phyloP scores from a whole-genome alignment of 192 early-diverging fungal species.

The Kappamyces sp. region DNA sequence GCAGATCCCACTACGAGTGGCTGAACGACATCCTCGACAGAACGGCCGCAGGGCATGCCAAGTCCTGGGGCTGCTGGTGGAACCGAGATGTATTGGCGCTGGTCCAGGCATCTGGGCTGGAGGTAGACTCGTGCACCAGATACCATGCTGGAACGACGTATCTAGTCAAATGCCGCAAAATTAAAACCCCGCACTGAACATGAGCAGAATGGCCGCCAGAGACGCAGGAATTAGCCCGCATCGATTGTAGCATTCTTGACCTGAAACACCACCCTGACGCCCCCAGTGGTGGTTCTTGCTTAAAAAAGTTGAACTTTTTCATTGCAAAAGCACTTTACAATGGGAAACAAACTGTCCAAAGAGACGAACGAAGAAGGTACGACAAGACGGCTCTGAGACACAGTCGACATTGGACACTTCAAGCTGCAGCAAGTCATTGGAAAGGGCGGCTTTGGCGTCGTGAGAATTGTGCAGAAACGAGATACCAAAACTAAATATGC shows the following conservation, averaged over 20 bases:
- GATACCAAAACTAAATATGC: constrained; percentile 73
- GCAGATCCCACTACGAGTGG: constrained; percentile 31
- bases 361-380: background rate
- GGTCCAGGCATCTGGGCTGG: constrained; percentile 46
- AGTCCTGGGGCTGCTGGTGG: constrained; percentile 67
- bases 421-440: constrained; percentile 82
- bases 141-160: constrained; percentile 67
- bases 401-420: constrained; percentile 84
- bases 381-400: background rate
- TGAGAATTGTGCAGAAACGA: constrained; percentile 90
- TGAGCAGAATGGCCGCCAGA: background rate
- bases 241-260: background rate
- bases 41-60: constrained; percentile 50
- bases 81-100: constrained; percentile 55
- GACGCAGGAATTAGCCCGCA: background rate
- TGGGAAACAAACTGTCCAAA: background rate
- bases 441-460: constrained; percentile 94
- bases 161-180: constrained; percentile 25
- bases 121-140: constrained; percentile 37
- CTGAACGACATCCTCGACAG: constrained; percentile 54
- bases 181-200: background rate
- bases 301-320: background rate
- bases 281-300: too few relatives aligned
- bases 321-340: background rate
- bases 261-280: background rate